Evolutionary conservation across 2,329 filamentous ascomycete genomes (phyloP).

Genomic region (Rosellinia necatrix): DNA sequence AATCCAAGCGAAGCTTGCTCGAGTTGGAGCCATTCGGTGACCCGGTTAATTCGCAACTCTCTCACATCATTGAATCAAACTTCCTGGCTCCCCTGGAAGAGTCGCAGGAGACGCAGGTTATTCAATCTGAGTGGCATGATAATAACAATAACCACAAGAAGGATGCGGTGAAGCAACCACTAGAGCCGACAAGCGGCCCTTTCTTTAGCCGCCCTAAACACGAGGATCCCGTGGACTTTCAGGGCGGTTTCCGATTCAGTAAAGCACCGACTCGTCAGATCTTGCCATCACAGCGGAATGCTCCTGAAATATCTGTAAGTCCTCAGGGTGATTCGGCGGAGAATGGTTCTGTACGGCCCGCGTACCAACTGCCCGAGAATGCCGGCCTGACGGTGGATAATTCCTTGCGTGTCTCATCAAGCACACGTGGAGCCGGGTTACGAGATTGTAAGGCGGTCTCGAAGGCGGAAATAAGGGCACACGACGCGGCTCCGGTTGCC

Average conservation of each 20-base stretch:
- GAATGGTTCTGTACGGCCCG: not conserved
- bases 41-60: constrained; percentile 4
- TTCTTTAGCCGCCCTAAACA: constrained; percentile 27
- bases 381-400: not conserved
- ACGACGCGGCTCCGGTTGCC: not conserved
- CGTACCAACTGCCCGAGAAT: not conserved
- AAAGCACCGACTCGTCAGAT: constrained; percentile 25
- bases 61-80: constrained; percentile 13
- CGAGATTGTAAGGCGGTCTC: not conserved
- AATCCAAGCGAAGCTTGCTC: not conserved
- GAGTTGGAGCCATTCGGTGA: not conserved
- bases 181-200: not conserved
- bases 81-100: constrained; percentile 21
- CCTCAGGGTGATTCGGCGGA: not conserved
- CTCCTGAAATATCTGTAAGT: not conserved
- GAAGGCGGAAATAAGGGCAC: not conserved
- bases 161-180: not conserved
- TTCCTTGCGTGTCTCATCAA: not conserved
- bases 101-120: constrained; percentile 14
- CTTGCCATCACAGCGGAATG: not conserved
- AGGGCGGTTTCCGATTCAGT: constrained; percentile 30
- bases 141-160: not conserved
- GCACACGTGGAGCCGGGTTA: not conserved
- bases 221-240: constrained; percentile 30
- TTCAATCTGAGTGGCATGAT: not conserved